phyloP scores from a whole-genome alignment of 2,329 filamentous ascomycete species.

The Aureobasidium subglaciale region DNA sequence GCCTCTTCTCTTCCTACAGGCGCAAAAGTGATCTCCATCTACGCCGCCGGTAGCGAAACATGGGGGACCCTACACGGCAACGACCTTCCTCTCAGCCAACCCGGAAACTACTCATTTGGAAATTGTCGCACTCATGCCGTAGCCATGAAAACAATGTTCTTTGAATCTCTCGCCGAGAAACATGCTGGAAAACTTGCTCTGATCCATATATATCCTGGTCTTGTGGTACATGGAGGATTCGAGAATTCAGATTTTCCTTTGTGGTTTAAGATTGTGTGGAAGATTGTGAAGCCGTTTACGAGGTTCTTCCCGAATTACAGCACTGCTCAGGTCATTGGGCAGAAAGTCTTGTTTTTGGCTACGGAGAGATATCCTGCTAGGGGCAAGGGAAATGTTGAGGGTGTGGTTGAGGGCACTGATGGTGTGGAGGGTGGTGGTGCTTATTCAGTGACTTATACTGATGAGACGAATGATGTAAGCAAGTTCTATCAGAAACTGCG shows the following conservation, averaged over 20 bases:
- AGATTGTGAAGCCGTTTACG: constrained; percentile 6
- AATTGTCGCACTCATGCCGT: constrained; percentile 18
- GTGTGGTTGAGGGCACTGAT: constrained; percentile 12
- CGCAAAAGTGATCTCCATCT: constrained; percentile 21
- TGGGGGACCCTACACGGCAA: constrained; percentile 2
- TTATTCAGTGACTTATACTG: constrained; percentile 17
- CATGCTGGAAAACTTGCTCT: constrained; percentile 19
- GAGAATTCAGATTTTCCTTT: constrained; percentile 14
- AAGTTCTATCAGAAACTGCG: neutral
- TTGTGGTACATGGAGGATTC: constrained; percentile 20
- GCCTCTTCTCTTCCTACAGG: constrained; percentile 3
- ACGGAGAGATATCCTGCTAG: constrained; percentile 14
- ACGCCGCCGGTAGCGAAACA: constrained; percentile 20
- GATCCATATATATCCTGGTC: constrained; percentile 20
- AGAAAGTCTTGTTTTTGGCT: constrained; percentile 18
- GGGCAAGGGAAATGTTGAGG: neutral
- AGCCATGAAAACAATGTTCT: constrained; percentile 21
- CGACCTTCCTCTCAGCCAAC: constrained; percentile 20
- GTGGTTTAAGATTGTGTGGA: constrained; percentile 19
- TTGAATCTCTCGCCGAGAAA: constrained; percentile 20
- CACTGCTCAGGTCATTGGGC: constrained; percentile 17
- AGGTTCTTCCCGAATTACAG: constrained; percentile 12
- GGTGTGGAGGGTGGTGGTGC: constrained; percentile 18
- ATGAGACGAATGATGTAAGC: constrained; percentile 5
- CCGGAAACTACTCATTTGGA: constrained; percentile 17